Percentiles rank a stretch among this genome's conserved stretches.
Conservation (phyloP, 768 basidiomycete species). For the Hebeloma cylindrosporum region DNA sequence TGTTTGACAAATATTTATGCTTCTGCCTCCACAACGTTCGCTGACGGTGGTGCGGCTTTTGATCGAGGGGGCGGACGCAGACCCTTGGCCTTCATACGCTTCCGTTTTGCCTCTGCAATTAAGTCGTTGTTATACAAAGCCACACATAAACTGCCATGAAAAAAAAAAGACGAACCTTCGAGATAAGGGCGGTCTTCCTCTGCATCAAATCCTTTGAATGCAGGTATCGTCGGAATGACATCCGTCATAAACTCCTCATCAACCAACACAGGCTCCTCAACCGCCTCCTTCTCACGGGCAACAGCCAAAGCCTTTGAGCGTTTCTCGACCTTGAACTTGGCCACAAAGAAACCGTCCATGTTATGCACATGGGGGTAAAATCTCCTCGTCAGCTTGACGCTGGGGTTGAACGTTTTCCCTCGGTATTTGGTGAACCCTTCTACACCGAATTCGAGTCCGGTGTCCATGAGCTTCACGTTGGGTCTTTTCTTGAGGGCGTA, state of each 20-base stretch:
- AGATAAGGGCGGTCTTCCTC: conserved; percentile 78
- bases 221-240: conserved; percentile 21
- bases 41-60: conserved; percentile 26
- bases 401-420: conserved; percentile 85
- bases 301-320: conserved; percentile 49
- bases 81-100: conserved; percentile 74
- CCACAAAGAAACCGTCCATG: conserved; percentile 99
- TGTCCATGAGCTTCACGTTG: conserved; percentile 88
- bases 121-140: conserved; percentile 2
- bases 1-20: conserved; percentile 24
- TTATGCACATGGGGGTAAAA: conserved; percentile 99
- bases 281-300: conserved; percentile 26
- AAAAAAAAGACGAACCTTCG: conserved; percentile 57
- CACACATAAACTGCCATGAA: conserved; percentile 4
- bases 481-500: conserved; percentile 96
- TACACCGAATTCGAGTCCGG: conserved; percentile 89
- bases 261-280: conserved; percentile 28
- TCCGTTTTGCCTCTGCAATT: conserved; percentile 65
- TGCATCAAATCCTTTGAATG: conserved; percentile 61
- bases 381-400: conserved; percentile 76
- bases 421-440: conserved; percentile 90
- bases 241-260: conserved; percentile 31
- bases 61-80: conserved; percentile 61
- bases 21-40: conserved; percentile 25
- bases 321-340: conserved; percentile 95